Conservation (phyloP, 768 basidiomycete species). For the Lactarius tabidus region DNA sequence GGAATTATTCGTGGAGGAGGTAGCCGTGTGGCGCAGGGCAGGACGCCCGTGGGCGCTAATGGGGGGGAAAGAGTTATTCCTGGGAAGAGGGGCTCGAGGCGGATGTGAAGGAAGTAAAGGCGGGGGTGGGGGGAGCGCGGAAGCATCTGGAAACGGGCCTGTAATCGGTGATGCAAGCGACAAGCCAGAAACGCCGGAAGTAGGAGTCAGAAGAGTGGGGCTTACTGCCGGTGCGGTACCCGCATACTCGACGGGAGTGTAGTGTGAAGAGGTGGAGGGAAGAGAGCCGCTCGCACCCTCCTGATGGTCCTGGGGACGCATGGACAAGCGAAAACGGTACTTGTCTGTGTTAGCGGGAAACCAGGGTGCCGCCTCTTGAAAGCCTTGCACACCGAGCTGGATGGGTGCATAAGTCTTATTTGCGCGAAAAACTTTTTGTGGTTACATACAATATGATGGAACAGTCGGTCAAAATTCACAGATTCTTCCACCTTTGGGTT, state of each 20-base stretch:
- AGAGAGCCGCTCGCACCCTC: conserved; percentile 2
- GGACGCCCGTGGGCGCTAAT: conserved; percentile 12
- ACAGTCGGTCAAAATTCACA: conserved; percentile 14
- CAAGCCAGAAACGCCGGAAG: conserved; percentile 17
- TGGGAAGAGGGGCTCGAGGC: conserved; percentile 20
- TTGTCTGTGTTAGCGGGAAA: conserved; percentile 17
- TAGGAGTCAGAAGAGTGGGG: conserved; percentile 17
- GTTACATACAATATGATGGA: conserved; percentile 23
- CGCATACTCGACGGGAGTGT: conserved; percentile 2
- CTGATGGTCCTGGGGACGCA: conserved; percentile 9
- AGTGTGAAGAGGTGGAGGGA: conserved; percentile 1
- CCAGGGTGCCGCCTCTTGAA: conserved; percentile 16
- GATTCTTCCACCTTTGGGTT: conserved; percentile 16
- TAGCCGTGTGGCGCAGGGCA: neutral
- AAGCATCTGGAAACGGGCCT: conserved; percentile 7
- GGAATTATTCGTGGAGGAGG: conserved; percentile 16
- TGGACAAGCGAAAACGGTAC: conserved; percentile 22
- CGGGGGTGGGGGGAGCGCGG: conserved; percentile 7
- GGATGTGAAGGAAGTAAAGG: conserved; percentile 7
- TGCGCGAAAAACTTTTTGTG: neutral
- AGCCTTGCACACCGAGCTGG: conserved; percentile 20
- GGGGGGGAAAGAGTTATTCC: conserved; percentile 22
- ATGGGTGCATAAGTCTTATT: neutral
- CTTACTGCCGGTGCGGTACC: conserved; percentile 11
- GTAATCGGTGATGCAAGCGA: conserved; percentile 19